Percentiles rank a stretch among this genome's conserved stretches.
phyloP scores from a whole-genome alignment of 2,329 filamentous ascomycete species.

The Apiospora rasikravindrae region DNA sequence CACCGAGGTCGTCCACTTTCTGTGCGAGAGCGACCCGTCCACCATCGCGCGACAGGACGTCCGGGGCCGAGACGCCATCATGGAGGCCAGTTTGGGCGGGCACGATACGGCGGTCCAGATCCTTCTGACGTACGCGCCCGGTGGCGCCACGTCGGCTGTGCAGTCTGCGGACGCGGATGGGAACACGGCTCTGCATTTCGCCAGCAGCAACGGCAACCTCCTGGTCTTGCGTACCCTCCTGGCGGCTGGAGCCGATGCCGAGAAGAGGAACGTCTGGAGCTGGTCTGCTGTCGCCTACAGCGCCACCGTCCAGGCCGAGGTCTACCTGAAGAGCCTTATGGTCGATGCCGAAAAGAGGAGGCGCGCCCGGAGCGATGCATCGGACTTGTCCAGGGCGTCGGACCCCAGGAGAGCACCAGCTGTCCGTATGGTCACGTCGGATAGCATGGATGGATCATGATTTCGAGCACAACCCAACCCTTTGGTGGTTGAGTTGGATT shows the following conservation, averaged over 20 bases:
- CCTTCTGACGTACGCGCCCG: slow-evolving; percentile 64
- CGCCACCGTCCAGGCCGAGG: slow-evolving; percentile 80
- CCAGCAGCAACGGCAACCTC: slow-evolving; percentile 79
- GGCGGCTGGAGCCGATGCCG: slow-evolving; percentile 77
- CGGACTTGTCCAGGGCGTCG: slow-evolving; percentile 33
- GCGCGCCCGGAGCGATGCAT: slow-evolving; percentile 43
- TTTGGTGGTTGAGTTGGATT: slow-evolving; percentile 34
- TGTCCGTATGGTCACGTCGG: slow-evolving; percentile 47
- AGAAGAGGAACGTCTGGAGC: slow-evolving; percentile 74
- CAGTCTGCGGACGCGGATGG: slow-evolving; percentile 69
- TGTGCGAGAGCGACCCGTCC: slow-evolving; percentile 67
- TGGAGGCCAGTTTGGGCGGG: slow-evolving; percentile 65
- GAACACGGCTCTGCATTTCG: slow-evolving; percentile 89
- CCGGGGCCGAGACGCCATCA: slow-evolving; percentile 73
- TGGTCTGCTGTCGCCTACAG: slow-evolving; percentile 88
- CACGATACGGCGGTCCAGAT: slow-evolving; percentile 71
- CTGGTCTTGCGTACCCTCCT: slow-evolving; percentile 78
- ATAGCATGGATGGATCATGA: slow-evolving; percentile 35
- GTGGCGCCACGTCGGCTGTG: slow-evolving; percentile 59
- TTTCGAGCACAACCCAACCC: slow-evolving; percentile 39
- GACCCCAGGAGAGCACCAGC: slow-evolving; percentile 44
- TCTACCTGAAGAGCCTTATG: slow-evolving; percentile 80
- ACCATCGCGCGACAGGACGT: slow-evolving; percentile 70
- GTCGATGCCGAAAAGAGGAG: slow-evolving; percentile 71
- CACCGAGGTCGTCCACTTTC: slow-evolving; percentile 73